Evolutionary conservation across 176 grass and related monocot species (phyloP), one percentile per base, ranked within the genome.

Genomic region (Pharus latifolius): DNA sequence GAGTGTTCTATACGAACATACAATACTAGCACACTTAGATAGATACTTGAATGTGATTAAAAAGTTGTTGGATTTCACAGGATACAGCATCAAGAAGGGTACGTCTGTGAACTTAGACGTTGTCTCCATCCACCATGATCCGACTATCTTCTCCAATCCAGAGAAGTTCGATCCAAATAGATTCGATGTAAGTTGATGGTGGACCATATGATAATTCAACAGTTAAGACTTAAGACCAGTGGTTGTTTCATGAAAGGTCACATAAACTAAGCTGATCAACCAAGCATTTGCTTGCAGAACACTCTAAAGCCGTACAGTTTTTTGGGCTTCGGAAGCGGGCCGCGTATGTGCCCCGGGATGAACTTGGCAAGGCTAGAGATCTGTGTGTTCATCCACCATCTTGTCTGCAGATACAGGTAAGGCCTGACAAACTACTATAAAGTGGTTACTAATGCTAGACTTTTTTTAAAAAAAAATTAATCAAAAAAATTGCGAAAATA

Each of bases 71-170:
- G 5, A 15, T 6, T 50, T 12, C 6, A 0, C 78, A 90, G 87
- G 83, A 2, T 73, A 80, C 52, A 42, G 59, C 19, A 56, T 86
- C 52, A 86, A 83, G 47, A 80, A 83, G 71, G 88, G 80, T 18
- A 75, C 75, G 31, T 82, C 88, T 10, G 75, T 91, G 79, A 86
- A 91, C 58, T 61, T 91, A 59, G 88, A 86, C 59, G 88, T 91
- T 34, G 88, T 91, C 32, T 91, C 88, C 63, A 87, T 91, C 70
- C 88, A 91, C 79, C 88, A 91, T 19, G 88, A 91, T 56, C 70
- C 79, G 26, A 11, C 53, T 40, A 59, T 91, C 27, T 91, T 86
- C 88, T 2, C 75, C 20, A 47, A 91, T 7, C 83, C 83, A 0
- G 53, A 86, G 12, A 60, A 33, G 19, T 86, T 91, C 48, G 60